phyloP scores from a whole-genome alignment of 2,329 filamentous ascomycete species.

The Blastomyces parvus region DNA sequence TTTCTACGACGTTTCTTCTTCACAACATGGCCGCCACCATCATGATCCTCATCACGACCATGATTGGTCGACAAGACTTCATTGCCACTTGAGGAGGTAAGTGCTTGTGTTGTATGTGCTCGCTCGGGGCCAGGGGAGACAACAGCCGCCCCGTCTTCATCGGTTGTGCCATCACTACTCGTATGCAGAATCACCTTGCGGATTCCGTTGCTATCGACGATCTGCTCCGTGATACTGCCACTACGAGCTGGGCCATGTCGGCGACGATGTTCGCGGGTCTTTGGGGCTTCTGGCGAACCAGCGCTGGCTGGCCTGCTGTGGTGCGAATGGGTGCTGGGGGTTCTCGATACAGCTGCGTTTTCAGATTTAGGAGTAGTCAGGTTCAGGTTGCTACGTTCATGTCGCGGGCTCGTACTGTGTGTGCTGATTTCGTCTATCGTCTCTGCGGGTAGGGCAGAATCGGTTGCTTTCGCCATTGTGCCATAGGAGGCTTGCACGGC shows the following conservation, averaged over 20 bases:
- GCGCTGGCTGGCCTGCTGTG: not conserved
- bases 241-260: conserved; percentile 50
- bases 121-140: conserved; percentile 11
- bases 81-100: conserved; percentile 8
- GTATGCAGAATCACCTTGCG: conserved; percentile 67
- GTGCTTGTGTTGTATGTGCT: not conserved
- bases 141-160: conserved; percentile 6
- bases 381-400: conserved; percentile 1
- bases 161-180: conserved; percentile 41
- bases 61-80: conserved; percentile 8
- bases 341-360: not conserved
- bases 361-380: not conserved
- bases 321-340: not conserved
- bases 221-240: conserved; percentile 69
- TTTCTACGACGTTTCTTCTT: conserved; percentile 24
- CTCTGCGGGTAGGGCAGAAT: conserved; percentile 13
- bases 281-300: conserved; percentile 16
- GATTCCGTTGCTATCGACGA: conserved; percentile 64
- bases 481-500: conserved; percentile 50
- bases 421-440: conserved; percentile 15
- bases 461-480: conserved; percentile 27
- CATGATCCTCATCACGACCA: not conserved
- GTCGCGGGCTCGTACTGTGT: not conserved
- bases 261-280: conserved; percentile 17
- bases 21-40: conserved; percentile 7